Evolutionary conservation across 148 eudicot genomes (phyloP), one percentile per base, ranked within the genome.

Genomic region (Rhododendron williamsianum): DNA sequence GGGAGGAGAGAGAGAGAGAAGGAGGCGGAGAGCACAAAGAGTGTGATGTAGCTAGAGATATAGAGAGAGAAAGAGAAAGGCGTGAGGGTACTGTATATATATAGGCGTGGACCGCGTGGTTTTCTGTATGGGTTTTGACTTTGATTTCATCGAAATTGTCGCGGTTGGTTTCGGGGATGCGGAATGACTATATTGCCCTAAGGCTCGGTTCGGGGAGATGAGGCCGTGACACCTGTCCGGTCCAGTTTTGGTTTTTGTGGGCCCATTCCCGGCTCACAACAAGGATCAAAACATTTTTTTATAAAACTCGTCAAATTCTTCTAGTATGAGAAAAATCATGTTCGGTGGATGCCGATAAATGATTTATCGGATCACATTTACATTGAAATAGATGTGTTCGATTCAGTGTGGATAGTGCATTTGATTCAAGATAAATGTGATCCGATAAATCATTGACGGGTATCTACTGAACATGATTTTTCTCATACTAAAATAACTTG

Each of bases 21-120:
- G 65, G 49, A 9, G 85, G 80, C 85, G 85, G 80, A 83, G 80
- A 35, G 49, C 80, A 73, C 85, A 49, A 83, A 52, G 85, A 76
- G 71, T 12, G 72, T 74, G 81, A 74, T 48, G 16, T 3, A 52
- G 78, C 8, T 21, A 73, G 25, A 21, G 77, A 15, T 21, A 67
- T 6, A 65, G 38, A 48, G 77, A 72, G 45, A 23, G n/a, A 19
- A 0, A 3, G 48, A 67, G 27, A 46, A 18, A 7, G 10, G 9
- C 54, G 80, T 74, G 54, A 3, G 4, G 8, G 5, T 10, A n/a
- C 21, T 10, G 25, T 15, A 49, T 30, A 33, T 72, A 45, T 67
- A 72, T 6, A 23, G 43, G 6, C 9, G n/a, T 30, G 30, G 30
- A 30, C 30, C 30, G 30, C 30, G 30, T 58, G 46, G 2, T 15